phyloP scores from a whole-genome alignment of 2,329 filamentous ascomycete genomes.

The Ceratocystis eucalypticola region DNA sequence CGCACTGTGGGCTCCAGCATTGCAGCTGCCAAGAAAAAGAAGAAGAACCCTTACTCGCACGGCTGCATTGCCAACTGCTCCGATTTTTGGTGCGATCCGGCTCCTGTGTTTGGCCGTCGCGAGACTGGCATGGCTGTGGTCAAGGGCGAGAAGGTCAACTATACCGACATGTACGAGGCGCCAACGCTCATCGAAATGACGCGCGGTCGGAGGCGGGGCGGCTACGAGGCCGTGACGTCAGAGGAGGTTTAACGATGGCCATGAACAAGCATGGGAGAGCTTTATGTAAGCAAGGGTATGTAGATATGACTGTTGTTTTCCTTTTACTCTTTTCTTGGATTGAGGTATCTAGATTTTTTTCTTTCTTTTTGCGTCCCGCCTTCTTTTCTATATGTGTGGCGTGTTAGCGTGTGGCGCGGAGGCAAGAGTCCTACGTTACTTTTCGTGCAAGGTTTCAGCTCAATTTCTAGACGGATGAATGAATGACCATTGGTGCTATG shows the following conservation, averaged over 20 bases:
- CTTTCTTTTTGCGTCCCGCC: background rate
- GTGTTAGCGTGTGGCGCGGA: too few relatives aligned
- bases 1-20: constrained; percentile 34
- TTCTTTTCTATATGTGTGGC: background rate
- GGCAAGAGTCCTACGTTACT: background rate
- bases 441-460: background rate
- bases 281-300: background rate
- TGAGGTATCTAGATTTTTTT: background rate
- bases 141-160: constrained; percentile 69
- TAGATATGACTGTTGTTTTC: constrained; percentile 4
- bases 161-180: constrained; percentile 77
- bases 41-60: constrained; percentile 70
- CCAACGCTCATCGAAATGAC: constrained; percentile 52
- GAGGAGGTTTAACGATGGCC: constrained; percentile 38
- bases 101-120: constrained; percentile 62
- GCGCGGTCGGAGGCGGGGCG: constrained; percentile 35
- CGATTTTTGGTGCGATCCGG: constrained; percentile 92
- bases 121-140: constrained; percentile 63
- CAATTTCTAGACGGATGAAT: background rate
- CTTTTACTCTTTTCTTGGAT: background rate
- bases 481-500: too few relatives aligned
- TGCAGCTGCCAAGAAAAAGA: constrained; percentile 35
- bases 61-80: constrained; percentile 80
- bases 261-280: background rate
- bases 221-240: constrained; percentile 50